Conservation (phyloP, 495 filamentous ascomycete genomes). For the Penicillium nucicola region DNA sequence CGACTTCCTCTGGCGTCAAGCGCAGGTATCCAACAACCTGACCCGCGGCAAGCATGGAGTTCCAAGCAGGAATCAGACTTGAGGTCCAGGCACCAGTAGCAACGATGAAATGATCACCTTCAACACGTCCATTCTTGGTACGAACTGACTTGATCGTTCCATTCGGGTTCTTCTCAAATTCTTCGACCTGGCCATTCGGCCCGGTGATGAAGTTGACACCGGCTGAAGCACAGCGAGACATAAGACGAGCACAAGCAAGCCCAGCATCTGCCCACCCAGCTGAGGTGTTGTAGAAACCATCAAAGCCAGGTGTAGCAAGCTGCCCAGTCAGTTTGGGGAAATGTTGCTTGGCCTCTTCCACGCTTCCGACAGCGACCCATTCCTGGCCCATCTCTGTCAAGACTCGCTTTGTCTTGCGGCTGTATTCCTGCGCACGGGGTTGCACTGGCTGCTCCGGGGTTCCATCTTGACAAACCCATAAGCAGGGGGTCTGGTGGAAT, state of each 20-base stretch:
- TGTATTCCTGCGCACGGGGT: conserved; percentile 35
- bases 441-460: conserved; percentile 38
- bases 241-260: conserved; percentile 56
- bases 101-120: conserved; percentile 67
- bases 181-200: conserved; percentile 23
- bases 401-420: conserved; percentile 30
- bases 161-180: conserved; percentile 34
- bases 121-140: conserved; percentile 44
- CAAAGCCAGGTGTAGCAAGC: conserved; percentile 46
- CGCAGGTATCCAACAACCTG: conserved; percentile 71
- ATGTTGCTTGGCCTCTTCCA: conserved; percentile 36
- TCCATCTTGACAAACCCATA: conserved; percentile 27
- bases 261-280: conserved; percentile 79
- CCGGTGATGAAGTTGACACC: conserved; percentile 33
- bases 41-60: conserved; percentile 65
- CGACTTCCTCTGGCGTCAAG: conserved; percentile 61
- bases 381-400: conserved; percentile 38
- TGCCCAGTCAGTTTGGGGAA: conserved; percentile 43
- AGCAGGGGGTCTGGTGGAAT: conserved; percentile 30
- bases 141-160: conserved; percentile 18
- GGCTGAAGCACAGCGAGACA: conserved; percentile 28
- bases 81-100: conserved; percentile 81
- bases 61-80: conserved; percentile 63
- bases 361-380: conserved; percentile 30
- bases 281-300: conserved; percentile 67